phyloP scores from a whole-genome alignment of 2,329 filamentous ascomycete genomes.

The Aspergillus vadensis region DNA sequence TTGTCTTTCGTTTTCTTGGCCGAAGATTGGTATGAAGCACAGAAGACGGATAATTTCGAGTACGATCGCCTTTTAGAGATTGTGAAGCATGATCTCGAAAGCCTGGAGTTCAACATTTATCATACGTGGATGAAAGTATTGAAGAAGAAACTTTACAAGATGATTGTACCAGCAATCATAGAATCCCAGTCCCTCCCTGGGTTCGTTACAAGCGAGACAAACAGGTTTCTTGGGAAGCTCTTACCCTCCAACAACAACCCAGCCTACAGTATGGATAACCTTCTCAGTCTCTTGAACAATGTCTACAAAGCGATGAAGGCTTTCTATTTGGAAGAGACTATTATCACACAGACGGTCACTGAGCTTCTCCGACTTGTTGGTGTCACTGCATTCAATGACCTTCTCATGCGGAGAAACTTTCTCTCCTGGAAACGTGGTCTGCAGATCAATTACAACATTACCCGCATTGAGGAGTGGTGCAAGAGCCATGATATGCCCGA shows the following conservation, averaged over 20 bases:
- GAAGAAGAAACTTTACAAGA: constrained; percentile 99
- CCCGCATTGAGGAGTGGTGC: constrained; percentile 98
- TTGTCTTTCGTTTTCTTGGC: constrained; percentile 98
- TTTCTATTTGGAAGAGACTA: constrained; percentile 94
- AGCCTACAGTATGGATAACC: constrained; percentile 99
- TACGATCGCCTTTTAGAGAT: constrained; percentile 97
- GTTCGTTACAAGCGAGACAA: constrained; percentile 98
- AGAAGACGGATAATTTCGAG: constrained; percentile 99
- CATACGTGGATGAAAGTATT: constrained; percentile 99
- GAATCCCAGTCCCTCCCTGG: constrained; percentile 97
- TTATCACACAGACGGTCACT: constrained; percentile 93
- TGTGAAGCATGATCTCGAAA: constrained; percentile 98
- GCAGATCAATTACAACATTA: constrained; percentile 99
- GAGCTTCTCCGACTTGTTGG: constrained; percentile 91
- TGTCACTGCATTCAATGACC: constrained; percentile 96
- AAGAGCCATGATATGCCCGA: constrained; percentile 99
- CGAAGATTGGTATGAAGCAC: constrained; percentile 98
- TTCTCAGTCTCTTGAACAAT: constrained; percentile 91
- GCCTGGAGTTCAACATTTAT: constrained; percentile 99
- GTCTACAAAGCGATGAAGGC: constrained; percentile 99
- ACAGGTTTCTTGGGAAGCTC: constrained; percentile 95
- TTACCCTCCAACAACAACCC: constrained; percentile 85
- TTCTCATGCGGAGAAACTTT: constrained; percentile 97
- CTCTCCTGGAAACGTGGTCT: constrained; percentile 98
- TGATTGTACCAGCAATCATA: constrained; percentile 99